Conservation (phyloP, 2,329 filamentous ascomycete species). For the Curvularia lunata region DNA sequence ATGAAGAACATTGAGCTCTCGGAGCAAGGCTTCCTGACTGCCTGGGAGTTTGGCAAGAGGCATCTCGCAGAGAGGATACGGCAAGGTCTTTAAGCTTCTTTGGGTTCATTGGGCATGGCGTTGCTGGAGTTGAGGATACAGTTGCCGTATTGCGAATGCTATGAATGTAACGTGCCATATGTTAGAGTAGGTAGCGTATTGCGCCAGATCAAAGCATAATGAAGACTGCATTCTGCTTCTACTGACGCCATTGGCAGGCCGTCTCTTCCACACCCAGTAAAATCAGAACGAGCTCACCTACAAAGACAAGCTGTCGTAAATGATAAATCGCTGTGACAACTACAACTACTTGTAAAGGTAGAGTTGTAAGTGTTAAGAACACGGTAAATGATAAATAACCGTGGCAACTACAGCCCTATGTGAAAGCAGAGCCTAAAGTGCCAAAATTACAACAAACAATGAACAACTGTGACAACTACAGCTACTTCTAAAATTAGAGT, state of each 20-base stretch:
- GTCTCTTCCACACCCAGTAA: too few species aligned
- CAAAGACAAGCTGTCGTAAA: too few species aligned
- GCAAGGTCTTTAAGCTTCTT: conserved; percentile 62
- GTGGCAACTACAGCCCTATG: too few species aligned
- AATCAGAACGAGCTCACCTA: too few species aligned
- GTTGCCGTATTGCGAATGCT: conserved; percentile 25
- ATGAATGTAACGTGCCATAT: conserved; percentile 16
- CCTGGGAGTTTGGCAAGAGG: conserved; percentile 91
- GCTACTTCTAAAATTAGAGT: too few species aligned
- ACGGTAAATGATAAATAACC: too few species aligned
- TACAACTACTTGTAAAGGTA: too few species aligned
- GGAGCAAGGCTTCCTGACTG: conserved; percentile 92
- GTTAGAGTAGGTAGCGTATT: conserved; percentile 18
- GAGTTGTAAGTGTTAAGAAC: too few species aligned
- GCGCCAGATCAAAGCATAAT: conserved; percentile 8
- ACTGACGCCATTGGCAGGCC: conserved; percentile 6
- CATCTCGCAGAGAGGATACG: conserved; percentile 90
- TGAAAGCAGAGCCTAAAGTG: too few species aligned
- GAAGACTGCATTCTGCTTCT: conserved; percentile 11
- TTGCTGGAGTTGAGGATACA: conserved; percentile 38
- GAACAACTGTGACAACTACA: too few species aligned
- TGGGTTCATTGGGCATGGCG: conserved; percentile 31
- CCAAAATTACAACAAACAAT: too few species aligned
- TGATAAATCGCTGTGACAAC: too few species aligned
- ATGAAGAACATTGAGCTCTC: conserved; percentile 94